Percentiles rank a stretch among this genome's conserved stretches.
These are phyloP conservation scores for Fusarium sambucinum DNA, from an alignment of 2,329 filamentous ascomycete species.

Conservation along the genomic window DNA sequence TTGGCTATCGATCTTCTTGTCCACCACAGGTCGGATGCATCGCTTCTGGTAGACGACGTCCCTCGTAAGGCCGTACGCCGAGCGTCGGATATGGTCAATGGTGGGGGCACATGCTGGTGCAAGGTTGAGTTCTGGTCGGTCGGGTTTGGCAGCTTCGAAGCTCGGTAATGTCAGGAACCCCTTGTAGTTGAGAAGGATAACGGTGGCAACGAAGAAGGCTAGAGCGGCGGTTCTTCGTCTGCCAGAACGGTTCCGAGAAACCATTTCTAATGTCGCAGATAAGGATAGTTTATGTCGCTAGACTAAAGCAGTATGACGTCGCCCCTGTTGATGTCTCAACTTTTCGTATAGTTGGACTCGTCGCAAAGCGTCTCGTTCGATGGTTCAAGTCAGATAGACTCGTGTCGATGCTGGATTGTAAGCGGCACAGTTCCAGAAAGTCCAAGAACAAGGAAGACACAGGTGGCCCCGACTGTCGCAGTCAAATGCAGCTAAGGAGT, in stretches of 20 bases:
- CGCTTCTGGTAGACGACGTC: constrained; percentile 59
- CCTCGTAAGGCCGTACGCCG: constrained; percentile 54
- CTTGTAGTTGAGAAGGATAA: constrained; percentile 27
- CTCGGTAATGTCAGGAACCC: constrained; percentile 38
- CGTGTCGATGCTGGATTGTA: not conserved
- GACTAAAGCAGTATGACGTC: constrained; percentile 23
- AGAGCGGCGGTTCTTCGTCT: constrained; percentile 31
- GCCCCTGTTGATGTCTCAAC: not conserved
- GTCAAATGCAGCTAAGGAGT: constrained; percentile 17
- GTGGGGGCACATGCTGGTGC: constrained; percentile 46
- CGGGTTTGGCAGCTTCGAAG: constrained; percentile 34
- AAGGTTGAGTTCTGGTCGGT: constrained; percentile 37
- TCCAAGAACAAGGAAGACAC: constrained; percentile 1
- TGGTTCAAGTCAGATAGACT: not conserved
- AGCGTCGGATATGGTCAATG: constrained; percentile 49
- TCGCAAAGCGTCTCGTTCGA: not conserved
- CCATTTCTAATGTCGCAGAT: constrained; percentile 27
- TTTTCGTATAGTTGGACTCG: not conserved
- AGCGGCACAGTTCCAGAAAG: not conserved
- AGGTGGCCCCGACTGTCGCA: not conserved
- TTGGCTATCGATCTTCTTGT: constrained; percentile 52
- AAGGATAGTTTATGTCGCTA: not conserved
- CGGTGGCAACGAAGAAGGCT: constrained; percentile 13
- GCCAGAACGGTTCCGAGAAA: constrained; percentile 33
- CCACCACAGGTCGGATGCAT: constrained; percentile 57